Evolutionary conservation across 148 eudicot genomes (phyloP).

Genomic region (Rheum nobile): DNA sequence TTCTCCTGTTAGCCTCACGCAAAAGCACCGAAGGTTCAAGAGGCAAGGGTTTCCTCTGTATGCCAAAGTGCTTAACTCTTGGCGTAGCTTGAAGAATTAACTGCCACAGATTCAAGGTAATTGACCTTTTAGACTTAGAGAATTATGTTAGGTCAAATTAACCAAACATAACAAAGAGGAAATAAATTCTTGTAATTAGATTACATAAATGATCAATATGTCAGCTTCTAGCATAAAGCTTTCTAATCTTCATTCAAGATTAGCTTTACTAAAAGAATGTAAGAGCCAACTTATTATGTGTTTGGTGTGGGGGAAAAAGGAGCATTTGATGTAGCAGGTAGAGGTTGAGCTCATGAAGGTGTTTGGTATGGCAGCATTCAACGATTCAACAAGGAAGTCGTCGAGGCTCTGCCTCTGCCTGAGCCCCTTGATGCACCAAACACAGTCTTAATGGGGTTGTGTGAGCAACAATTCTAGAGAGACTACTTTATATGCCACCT

Average conservation of each 20-base stretch:
- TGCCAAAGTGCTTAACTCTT: slow-evolving; percentile 71
- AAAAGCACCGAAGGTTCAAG: slow-evolving; percentile 85
- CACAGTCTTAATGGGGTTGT: background rate
- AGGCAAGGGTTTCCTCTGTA: slow-evolving; percentile 85
- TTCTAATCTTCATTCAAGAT: background rate
- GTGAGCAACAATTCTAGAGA: background rate
- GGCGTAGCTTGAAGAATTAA: slow-evolving; percentile 70
- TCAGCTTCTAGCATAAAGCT: background rate
- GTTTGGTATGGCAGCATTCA: background rate
- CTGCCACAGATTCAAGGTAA: slow-evolving; percentile 28
- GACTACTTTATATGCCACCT: background rate
- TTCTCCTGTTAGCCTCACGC: slow-evolving; percentile 94
- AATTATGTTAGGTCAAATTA: background rate
- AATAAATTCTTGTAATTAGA: background rate
- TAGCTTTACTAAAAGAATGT: background rate
- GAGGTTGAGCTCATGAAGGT: background rate
- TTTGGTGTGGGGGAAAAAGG: background rate
- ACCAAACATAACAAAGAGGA: background rate
- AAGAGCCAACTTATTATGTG: background rate
- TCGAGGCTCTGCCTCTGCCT: background rate
- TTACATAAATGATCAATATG: background rate
- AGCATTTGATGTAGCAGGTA: background rate
- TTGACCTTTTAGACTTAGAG: background rate
- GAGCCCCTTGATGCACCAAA: background rate
- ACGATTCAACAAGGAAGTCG: background rate